phyloP scores from a whole-genome alignment of 768 basidiomycete species.

The Hygrocybe punicea region DNA sequence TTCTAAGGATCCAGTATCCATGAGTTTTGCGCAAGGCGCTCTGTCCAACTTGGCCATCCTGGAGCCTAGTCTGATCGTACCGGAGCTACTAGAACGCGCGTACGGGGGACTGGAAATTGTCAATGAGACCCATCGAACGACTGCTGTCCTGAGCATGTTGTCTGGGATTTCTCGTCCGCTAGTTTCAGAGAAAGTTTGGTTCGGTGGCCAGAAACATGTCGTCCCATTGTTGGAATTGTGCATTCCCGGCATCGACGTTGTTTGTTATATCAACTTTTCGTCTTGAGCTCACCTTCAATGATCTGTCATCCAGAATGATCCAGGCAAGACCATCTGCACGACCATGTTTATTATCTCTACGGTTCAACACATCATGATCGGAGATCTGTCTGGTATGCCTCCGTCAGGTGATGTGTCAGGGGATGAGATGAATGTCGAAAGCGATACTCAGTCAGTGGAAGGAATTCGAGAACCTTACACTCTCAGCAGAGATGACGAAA shows the following conservation, averaged over 20 bases:
- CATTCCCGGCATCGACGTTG: constrained; percentile 88
- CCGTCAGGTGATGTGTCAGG: constrained; percentile 52
- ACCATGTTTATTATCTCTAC: constrained; percentile 73
- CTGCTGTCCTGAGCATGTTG: constrained; percentile 83
- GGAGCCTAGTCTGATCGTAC: constrained; percentile 85
- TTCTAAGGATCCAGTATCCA: constrained; percentile 77
- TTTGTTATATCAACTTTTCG: constrained; percentile 30
- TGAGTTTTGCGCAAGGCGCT: constrained; percentile 75
- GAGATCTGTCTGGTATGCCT: constrained; percentile 64
- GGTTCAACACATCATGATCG: constrained; percentile 74
- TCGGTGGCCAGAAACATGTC: constrained; percentile 84
- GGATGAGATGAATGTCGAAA: constrained; percentile 53
- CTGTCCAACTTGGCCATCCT: constrained; percentile 74
- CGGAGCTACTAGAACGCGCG: constrained; percentile 84
- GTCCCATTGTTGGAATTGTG: constrained; percentile 84
- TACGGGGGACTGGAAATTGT: constrained; percentile 89
- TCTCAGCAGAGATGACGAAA: constrained; percentile 63
- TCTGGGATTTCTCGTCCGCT: constrained; percentile 73
- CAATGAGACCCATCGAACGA: constrained; percentile 93
- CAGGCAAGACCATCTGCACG: constrained; percentile 73
- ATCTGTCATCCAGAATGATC: constrained; percentile 58
- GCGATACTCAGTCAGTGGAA: constrained; percentile 48
- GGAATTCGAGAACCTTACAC: constrained; percentile 44
- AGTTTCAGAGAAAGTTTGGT: constrained; percentile 73
- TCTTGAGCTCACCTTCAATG: constrained; percentile 1